These are phyloP conservation scores for Phytopythium helicoides DNA, from an alignment of 352 stramenopile species.

Conservation along the genomic window DNA sequence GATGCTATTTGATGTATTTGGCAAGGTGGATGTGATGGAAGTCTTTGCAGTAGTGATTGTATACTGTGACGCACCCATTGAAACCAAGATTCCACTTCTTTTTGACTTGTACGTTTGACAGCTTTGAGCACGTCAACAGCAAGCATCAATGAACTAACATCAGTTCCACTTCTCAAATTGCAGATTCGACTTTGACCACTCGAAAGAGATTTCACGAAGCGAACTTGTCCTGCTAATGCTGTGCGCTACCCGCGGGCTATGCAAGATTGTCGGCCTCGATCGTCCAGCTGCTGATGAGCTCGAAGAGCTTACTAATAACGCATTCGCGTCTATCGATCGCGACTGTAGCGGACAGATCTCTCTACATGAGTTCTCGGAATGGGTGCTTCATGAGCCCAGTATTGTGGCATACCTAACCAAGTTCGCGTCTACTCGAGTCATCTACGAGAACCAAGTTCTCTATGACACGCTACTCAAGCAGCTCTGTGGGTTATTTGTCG, in stretches of 20 bases:
- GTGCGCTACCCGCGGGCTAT: slow-evolving; percentile 68
- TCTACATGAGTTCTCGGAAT: slow-evolving; percentile 55
- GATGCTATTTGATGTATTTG: too few relatives aligned
- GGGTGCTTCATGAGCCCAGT: slow-evolving; percentile 47
- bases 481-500: slow-evolving; percentile 47
- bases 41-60: slow-evolving; percentile 77
- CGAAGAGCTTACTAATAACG: slow-evolving; percentile 41
- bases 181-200: slow-evolving; percentile 81
- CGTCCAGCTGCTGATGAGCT: slow-evolving; percentile 47
- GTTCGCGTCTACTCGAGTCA: slow-evolving; percentile 58
- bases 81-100: slow-evolving; percentile 65
- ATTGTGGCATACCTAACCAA: slow-evolving; percentile 52
- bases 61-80: slow-evolving; percentile 60
- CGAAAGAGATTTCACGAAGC: slow-evolving; percentile 55
- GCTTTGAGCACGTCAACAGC: too few relatives aligned
- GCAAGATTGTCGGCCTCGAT: slow-evolving; percentile 60
- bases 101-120: slow-evolving; percentile 66
- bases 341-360: slow-evolving; percentile 62
- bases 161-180: not conserved
- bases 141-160: too few relatives aligned
- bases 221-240: slow-evolving; percentile 74
- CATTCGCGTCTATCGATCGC: slow-evolving; percentile 55
- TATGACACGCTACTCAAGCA: slow-evolving; percentile 63
- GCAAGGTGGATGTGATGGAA: slow-evolving; percentile 77
- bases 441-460: slow-evolving; percentile 65